These are phyloP conservation scores for Ashbya aceris DNA, from an alignment of 1,139 yeast genomes.

Conservation along the genomic window DNA sequence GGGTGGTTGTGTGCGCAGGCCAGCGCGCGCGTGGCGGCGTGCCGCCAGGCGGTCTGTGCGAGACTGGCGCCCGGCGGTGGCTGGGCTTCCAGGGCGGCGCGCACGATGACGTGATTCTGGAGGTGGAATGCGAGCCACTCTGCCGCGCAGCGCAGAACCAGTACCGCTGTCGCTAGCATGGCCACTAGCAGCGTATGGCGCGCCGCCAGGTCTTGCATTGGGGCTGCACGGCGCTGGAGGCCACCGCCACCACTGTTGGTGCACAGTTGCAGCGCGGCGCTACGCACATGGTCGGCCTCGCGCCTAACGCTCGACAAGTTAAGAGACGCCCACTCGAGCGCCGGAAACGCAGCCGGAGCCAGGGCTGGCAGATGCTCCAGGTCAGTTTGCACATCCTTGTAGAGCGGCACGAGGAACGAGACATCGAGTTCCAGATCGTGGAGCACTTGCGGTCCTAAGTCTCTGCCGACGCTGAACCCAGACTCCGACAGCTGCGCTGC, in stretches of 20 bases:
- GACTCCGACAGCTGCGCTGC: constrained; percentile 7
- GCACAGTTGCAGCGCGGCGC: no score
- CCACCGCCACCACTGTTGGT: no score
- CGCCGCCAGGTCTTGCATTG: not conserved
- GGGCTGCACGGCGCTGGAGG: not conserved
- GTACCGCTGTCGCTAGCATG: not conserved
- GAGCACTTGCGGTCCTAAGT: constrained; percentile 1
- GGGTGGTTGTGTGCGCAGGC: not conserved
- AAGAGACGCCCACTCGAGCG: no score
- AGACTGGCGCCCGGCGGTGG: no score
- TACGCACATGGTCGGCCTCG: no score
- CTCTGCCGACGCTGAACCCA: constrained; percentile 9
- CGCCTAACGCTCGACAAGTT: no score
- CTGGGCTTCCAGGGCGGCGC: not conserved
- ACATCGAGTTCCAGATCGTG: constrained; percentile 8
- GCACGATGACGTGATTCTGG: constrained; percentile 1
- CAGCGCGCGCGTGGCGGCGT: not conserved
- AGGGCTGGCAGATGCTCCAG: no score
- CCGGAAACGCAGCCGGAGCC: no score
- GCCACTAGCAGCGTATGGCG: not conserved
- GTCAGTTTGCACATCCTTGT: no score
- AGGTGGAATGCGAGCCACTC: constrained; percentile 1
- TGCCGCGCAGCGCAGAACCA: not conserved
- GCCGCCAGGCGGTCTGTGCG: no score
- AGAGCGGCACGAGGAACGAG: constrained; percentile 6